These are phyloP conservation scores for Ceratobasidium sp. DNA, from an alignment of 1,284 basidiomycete species.

Conservation along the genomic window DNA sequence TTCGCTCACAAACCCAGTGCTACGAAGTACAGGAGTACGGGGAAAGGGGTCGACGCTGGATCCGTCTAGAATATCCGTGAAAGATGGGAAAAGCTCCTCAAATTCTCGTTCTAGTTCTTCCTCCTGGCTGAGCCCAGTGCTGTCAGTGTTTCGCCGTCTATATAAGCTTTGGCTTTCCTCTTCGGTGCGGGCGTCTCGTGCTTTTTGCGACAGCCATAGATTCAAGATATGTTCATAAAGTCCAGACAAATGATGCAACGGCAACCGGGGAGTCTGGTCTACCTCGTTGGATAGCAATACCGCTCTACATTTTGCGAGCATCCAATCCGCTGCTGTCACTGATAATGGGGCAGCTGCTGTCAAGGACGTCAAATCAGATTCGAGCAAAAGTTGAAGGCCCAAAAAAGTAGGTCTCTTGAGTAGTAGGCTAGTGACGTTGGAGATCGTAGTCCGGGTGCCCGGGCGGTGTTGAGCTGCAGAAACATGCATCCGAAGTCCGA, in stretches of 20 bases:
- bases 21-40: slow-evolving; percentile 44
- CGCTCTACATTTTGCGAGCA: slow-evolving; percentile 9
- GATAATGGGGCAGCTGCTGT: not conserved
- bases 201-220: slow-evolving; percentile 85
- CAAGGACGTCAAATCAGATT: slow-evolving; percentile 3
- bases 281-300: not conserved
- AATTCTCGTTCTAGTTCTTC: slow-evolving; percentile 80
- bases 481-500: slow-evolving; percentile 72
- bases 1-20: slow-evolving; percentile 39
- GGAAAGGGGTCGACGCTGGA: slow-evolving; percentile 2
- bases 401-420: slow-evolving; percentile 5
- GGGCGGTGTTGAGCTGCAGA: not conserved
- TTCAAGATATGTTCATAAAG: slow-evolving; percentile 77
- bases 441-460: not conserved
- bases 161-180: slow-evolving; percentile 81
- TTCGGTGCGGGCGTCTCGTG: slow-evolving; percentile 69
- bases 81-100: slow-evolving; percentile 81
- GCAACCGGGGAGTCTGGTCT: not conserved
- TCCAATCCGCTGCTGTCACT: slow-evolving; percentile 24
- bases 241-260: not conserved
- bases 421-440: not conserved
- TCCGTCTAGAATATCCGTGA: slow-evolving; percentile 64
- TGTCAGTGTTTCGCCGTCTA: slow-evolving; percentile 68
- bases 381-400: not conserved
- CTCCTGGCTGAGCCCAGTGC: slow-evolving; percentile 72